These are phyloP conservation scores for Petrea volubilis DNA, from an alignment of 257 asterid genomes.

Conservation along the genomic window DNA sequence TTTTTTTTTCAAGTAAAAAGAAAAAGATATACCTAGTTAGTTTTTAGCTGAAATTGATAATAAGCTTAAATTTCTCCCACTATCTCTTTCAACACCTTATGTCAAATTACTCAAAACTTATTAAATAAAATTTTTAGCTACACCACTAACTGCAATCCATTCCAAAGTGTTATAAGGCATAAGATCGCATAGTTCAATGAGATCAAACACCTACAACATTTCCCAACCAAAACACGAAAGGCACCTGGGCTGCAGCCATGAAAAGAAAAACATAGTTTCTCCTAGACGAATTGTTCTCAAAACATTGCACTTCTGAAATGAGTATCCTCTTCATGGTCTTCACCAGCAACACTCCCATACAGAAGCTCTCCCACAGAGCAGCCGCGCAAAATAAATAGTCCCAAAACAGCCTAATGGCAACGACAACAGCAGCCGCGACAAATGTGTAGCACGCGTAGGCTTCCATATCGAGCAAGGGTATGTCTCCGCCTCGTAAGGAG, in stretches of 20 bases:
- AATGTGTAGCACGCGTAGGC: constrained; percentile 37
- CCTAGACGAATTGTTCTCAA: constrained; percentile 27
- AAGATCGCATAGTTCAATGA: too few species aligned
- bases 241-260: constrained; percentile 34
- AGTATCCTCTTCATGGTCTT: constrained; percentile 43
- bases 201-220: constrained; percentile 19
- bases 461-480: constrained; percentile 38
- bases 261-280: constrained; percentile 30
- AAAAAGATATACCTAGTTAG: too few species aligned
- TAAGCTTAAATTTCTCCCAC: too few species aligned
- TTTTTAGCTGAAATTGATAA: too few species aligned
- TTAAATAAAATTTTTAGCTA: too few species aligned
- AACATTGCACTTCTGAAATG: constrained; percentile 31
- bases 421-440: constrained; percentile 18
- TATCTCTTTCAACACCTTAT: too few species aligned
- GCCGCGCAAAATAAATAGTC: constrained; percentile 11
- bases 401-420: constrained; percentile 25
- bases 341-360: constrained; percentile 41
- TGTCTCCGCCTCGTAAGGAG: constrained; percentile 34
- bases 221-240: constrained; percentile 40
- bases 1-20: too few species aligned
- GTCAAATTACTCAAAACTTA: too few species aligned
- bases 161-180: too few species aligned
- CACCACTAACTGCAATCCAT: too few species aligned
- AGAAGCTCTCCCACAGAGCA: constrained; percentile 36